These are phyloP conservation scores for Malus hybrid DNA, from an alignment of 331 rosid genomes.

Conservation along the genomic window DNA sequence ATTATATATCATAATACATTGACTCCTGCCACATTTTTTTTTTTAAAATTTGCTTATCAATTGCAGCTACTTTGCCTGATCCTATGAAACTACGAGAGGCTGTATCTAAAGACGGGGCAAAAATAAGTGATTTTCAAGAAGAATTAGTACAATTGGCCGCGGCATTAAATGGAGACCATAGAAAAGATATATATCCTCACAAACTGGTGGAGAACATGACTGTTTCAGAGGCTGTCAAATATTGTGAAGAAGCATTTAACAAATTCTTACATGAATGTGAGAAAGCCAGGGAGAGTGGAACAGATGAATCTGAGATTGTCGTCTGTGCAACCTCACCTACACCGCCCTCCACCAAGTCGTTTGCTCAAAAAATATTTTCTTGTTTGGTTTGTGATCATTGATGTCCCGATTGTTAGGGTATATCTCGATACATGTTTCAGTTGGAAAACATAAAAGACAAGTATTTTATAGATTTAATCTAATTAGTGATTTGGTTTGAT, in stretches of 20 bases:
- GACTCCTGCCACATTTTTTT: background rate
- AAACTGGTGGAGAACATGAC: slow-evolving; percentile 44
- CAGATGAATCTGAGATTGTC: slow-evolving; percentile 38
- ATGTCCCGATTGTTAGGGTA: background rate
- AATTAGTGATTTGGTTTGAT: no score
- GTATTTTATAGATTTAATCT: no score
- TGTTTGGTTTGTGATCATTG: slow-evolving; percentile 39
- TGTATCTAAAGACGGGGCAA: slow-evolving; percentile 23
- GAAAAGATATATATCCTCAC: slow-evolving; percentile 40
- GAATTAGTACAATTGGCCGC: slow-evolving; percentile 73
- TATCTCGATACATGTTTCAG: no score
- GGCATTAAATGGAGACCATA: slow-evolving; percentile 53
- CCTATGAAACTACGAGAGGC: slow-evolving; percentile 42
- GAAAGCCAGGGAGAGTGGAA: slow-evolving; percentile 51
- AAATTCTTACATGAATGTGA: slow-evolving; percentile 42
- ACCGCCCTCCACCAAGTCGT: slow-evolving; percentile 5
- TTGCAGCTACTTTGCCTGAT: slow-evolving; percentile 39
- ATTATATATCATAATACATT: no score
- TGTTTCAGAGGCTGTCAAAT: slow-evolving; percentile 46
- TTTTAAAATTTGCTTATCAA: background rate
- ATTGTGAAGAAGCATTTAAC: slow-evolving; percentile 38
- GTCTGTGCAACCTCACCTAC: slow-evolving; percentile 12
- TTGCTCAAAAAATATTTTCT: slow-evolving; percentile 33
- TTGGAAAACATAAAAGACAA: no score
- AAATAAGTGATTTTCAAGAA: slow-evolving; percentile 54